phyloP scores from a whole-genome alignment of 176 grass and related monocot genomes.

The Triticum timopheevii region DNA sequence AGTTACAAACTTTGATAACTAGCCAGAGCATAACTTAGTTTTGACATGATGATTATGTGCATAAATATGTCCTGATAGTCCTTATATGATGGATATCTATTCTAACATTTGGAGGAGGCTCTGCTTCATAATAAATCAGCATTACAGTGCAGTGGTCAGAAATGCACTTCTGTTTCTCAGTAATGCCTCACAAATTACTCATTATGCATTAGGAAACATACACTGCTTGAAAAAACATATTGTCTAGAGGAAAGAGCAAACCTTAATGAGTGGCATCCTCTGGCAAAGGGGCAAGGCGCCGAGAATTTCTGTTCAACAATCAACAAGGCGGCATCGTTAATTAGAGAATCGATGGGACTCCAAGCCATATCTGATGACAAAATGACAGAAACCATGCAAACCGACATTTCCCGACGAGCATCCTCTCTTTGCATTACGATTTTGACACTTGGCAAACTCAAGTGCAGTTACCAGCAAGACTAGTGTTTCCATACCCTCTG shows the following conservation, averaged over 20 bases:
- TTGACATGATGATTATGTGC: too few species aligned
- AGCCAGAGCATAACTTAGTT: too few species aligned
- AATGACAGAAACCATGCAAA: constrained; percentile 97
- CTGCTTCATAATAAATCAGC: too few species aligned
- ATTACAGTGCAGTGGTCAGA: too few species aligned
- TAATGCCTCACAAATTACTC: too few species aligned
- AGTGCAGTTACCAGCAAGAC: constrained; percentile 60
- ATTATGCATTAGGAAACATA: neutral
- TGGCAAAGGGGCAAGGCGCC: constrained; percentile 45
- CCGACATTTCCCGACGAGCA: constrained; percentile 73
- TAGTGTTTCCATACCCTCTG: constrained; percentile 42
- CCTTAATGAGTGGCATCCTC: constrained; percentile 92
- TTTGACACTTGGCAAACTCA: constrained; percentile 61
- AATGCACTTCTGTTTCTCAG: too few species aligned
- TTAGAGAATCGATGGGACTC: constrained; percentile 89
- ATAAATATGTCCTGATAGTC: too few species aligned
- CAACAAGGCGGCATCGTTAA: constrained; percentile 72
- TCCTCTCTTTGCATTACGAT: constrained; percentile 58
- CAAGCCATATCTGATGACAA: constrained; percentile 81
- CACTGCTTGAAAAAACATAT: neutral
- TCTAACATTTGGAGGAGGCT: too few species aligned
- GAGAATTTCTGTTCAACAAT: constrained; percentile 57
- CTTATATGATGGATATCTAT: too few species aligned
- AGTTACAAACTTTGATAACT: neutral
- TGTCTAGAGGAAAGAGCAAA: constrained; percentile 31